phyloP scores from a whole-genome alignment of 345 rosid genomes.

The Triadica sebifera region DNA sequence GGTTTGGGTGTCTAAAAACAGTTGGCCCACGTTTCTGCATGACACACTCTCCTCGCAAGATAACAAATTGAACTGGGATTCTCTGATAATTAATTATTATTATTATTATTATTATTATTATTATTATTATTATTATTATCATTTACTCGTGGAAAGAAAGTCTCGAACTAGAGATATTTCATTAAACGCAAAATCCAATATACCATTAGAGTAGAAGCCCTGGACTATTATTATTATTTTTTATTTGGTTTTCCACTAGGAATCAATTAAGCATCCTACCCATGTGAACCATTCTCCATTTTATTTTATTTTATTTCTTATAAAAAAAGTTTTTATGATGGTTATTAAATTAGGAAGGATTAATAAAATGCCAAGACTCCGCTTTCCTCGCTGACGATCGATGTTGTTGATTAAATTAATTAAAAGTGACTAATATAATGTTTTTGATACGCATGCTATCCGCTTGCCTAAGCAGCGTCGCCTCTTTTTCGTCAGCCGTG shows the following conservation, averaged over 20 bases:
- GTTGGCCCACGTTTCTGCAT: conserved; percentile 58
- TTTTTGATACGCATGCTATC: too few species aligned
- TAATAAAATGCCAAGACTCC: conserved; percentile 24
- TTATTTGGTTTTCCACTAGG: too few species aligned
- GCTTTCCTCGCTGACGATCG: conserved; percentile 33
- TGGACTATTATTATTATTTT: too few species aligned
- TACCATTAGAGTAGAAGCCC: too few species aligned
- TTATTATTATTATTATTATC: too few species aligned
- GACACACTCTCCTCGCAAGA: conserved; percentile 32
- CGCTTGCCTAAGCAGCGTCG: background rate
- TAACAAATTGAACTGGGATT: conserved; percentile 56
- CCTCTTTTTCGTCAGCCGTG: conserved; percentile 28
- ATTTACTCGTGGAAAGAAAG: too few species aligned
- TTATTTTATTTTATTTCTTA: background rate
- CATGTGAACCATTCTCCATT: conserved; percentile 36
- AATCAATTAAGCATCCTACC: conserved; percentile 22
- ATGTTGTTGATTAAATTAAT: background rate
- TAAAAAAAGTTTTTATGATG: background rate
- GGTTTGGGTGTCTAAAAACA: conserved; percentile 21
- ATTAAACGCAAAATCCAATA: too few species aligned
- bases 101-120: too few species aligned
- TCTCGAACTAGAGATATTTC: too few species aligned
- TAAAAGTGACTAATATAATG: too few species aligned
- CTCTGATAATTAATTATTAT: conserved; percentile 26
- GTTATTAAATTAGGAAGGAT: background rate